phyloP scores from a whole-genome alignment of 371 early-diverging fungal genomes.

The Circinella minor region DNA sequence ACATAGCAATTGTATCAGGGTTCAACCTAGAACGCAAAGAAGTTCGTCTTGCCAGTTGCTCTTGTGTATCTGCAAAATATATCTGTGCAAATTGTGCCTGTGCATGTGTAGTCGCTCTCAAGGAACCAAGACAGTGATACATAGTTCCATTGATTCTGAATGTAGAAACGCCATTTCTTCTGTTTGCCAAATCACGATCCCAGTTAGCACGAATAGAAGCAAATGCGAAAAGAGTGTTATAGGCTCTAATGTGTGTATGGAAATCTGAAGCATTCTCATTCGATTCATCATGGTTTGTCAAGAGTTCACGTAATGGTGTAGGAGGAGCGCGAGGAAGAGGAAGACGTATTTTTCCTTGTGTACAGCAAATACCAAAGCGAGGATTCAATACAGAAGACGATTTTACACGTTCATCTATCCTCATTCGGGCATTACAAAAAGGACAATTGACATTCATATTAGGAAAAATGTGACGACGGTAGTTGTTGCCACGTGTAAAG shows the following conservation, averaged over 20 bases:
- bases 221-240: neutral
- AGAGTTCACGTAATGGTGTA: neutral
- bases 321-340: neutral
- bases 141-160: neutral
- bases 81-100: neutral
- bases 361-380: neutral
- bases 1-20: neutral
- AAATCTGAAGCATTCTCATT: neutral
- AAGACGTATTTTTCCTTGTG: neutral
- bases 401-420: neutral
- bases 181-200: neutral
- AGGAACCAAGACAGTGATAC: neutral
- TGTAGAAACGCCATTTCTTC: neutral
- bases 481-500: neutral
- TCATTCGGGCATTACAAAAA: neutral
- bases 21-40: neutral
- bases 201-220: conserved; percentile 3
- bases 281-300: neutral
- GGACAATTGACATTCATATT: neutral
- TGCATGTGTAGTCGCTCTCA: neutral
- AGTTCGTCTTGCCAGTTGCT: neutral
- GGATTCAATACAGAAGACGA: neutral
- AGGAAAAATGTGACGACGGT: neutral
- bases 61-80: conserved; percentile 9
- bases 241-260: neutral